Conservation (phyloP, 768 basidiomycete genomes). For the Boletus pseudopeckii region DNA sequence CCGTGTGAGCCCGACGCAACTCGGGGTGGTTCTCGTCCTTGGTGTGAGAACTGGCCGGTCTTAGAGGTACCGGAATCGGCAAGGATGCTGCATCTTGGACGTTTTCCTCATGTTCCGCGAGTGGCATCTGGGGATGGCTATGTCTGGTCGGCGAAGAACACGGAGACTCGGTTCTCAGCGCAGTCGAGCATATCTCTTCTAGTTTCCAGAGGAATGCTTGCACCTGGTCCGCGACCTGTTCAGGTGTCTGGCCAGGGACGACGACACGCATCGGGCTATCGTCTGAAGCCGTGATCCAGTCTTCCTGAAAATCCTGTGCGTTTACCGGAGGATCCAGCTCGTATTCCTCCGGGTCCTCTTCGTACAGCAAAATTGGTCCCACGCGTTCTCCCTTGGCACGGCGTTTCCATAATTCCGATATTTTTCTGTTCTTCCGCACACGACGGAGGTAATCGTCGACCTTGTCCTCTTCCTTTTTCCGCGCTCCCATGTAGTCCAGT, state of each 20-base stretch:
- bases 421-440: constrained; percentile 28
- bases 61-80: neutral
- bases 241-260: constrained; percentile 35
- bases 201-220: constrained; percentile 19
- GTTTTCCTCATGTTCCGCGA: constrained; percentile 1
- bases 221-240: constrained; percentile 22
- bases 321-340: constrained; percentile 31
- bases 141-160: constrained; percentile 1
- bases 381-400: constrained; percentile 28
- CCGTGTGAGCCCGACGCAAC: neutral
- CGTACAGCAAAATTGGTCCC: constrained; percentile 31
- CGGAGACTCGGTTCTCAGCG: neutral
- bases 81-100: neutral
- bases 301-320: constrained; percentile 30
- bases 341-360: constrained; percentile 33
- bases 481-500: constrained; percentile 43
- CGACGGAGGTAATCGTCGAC: constrained; percentile 29
- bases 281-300: constrained; percentile 37
- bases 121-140: neutral
- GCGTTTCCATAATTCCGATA: constrained; percentile 25
- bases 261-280: constrained; percentile 33
- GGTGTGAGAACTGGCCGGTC: neutral
- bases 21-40: constrained; percentile 11
- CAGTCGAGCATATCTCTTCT: constrained; percentile 13
- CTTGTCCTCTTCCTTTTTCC: constrained; percentile 35